Percentiles rank a stretch among this genome's conserved stretches.
phyloP scores from a whole-genome alignment of 495 filamentous ascomycete species.

The Podospora pseudocomata region DNA sequence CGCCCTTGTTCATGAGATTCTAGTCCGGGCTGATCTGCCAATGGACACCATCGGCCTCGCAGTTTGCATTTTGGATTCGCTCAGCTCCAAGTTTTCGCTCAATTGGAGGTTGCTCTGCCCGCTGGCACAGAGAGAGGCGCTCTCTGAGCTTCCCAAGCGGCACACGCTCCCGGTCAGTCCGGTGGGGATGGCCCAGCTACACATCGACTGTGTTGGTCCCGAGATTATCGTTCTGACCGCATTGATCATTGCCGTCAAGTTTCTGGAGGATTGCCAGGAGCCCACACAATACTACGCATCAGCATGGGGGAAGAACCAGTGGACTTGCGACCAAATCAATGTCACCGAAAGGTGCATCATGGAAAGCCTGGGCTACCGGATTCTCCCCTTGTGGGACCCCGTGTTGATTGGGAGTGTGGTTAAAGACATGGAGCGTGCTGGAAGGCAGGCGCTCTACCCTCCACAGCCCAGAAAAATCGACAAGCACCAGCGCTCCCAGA shows the following conservation, averaged over 20 bases:
- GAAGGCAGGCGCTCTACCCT: slow-evolving; percentile 32
- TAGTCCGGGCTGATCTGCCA: slow-evolving; percentile 47
- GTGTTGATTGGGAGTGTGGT: slow-evolving; percentile 46
- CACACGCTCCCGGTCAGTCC: slow-evolving; percentile 44
- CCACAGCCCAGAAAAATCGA: slow-evolving; percentile 17
- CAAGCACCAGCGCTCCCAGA: slow-evolving; percentile 38
- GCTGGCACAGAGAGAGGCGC: slow-evolving; percentile 24
- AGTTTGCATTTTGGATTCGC: slow-evolving; percentile 54
- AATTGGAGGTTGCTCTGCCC: slow-evolving; percentile 51
- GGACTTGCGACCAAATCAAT: slow-evolving; percentile 54
- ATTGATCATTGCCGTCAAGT: slow-evolving; percentile 51
- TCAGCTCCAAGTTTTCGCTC: slow-evolving; percentile 52
- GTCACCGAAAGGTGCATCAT: slow-evolving; percentile 53
- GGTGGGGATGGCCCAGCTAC: slow-evolving; percentile 30
- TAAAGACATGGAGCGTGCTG: slow-evolving; percentile 53
- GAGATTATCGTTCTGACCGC: slow-evolving; percentile 51
- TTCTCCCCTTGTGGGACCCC: slow-evolving; percentile 49
- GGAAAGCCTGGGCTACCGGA: slow-evolving; percentile 51
- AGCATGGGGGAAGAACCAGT: slow-evolving; percentile 45
- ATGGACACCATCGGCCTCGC: slow-evolving; percentile 51
- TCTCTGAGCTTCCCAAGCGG: slow-evolving; percentile 33
- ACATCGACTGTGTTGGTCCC: slow-evolving; percentile 53
- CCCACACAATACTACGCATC: slow-evolving; percentile 42
- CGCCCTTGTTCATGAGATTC: slow-evolving; percentile 48
- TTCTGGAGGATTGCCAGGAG: slow-evolving; percentile 48